A percentile compares a stretch with the other conserved stretches of the same genome.
Evolutionary conservation across 2,329 filamentous ascomycete species (phyloP).

Genomic region (Cryphonectria radicalis): DNA sequence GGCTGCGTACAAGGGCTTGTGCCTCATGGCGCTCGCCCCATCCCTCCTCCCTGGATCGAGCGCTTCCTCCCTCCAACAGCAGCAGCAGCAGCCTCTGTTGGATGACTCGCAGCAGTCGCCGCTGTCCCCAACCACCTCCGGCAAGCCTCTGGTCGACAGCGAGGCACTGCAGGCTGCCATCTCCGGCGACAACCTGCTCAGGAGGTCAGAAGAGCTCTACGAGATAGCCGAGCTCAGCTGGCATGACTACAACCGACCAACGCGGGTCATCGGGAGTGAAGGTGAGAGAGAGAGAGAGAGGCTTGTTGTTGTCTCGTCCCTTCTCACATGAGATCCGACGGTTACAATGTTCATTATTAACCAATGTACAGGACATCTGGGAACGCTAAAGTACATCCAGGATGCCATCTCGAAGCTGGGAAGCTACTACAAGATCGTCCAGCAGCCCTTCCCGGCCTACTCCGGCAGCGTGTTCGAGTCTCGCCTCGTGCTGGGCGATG

Average conservation of each 20-base stretch:
- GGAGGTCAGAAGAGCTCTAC: constrained; percentile 64
- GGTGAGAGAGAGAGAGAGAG: constrained; percentile 44
- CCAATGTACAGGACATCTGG: constrained; percentile 57
- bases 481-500: constrained; percentile 58
- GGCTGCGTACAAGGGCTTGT: constrained; percentile 6
- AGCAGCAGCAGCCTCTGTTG: constrained; percentile 25
- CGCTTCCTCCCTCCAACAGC: constrained; percentile 20
- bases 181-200: constrained; percentile 57
- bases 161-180: constrained; percentile 62
- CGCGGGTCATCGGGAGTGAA: constrained; percentile 70
- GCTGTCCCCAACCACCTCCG: constrained; percentile 19
- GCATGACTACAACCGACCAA: constrained; percentile 69
- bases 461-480: constrained; percentile 64
- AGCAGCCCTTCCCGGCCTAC: constrained; percentile 67
- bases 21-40: not conserved
- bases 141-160: constrained; percentile 54
- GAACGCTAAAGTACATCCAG: constrained; percentile 67
- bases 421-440: constrained; percentile 65
- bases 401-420: constrained; percentile 57
- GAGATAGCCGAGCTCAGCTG: constrained; percentile 62
- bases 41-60: constrained; percentile 4
- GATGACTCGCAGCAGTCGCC: constrained; percentile 11
- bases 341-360: not conserved
- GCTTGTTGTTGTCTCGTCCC: not conserved
- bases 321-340: no score